Evolutionary conservation across 352 stramenopile species (phyloP).

Genomic region (Phytopythium delawarense): DNA sequence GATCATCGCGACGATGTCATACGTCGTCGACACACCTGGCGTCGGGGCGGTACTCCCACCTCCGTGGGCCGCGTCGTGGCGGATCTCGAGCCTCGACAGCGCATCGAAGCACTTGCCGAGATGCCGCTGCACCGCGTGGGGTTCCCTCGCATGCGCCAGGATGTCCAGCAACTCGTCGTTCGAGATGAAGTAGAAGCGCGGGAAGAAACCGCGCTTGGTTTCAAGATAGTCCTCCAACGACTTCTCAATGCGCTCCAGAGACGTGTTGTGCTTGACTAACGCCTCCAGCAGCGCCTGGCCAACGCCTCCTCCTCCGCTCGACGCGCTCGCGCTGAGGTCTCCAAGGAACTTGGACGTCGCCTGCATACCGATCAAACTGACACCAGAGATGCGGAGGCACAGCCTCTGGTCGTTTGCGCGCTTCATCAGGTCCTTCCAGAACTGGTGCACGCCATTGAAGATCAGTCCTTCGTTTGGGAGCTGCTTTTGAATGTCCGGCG

Average conservation of each 20-base stretch:
- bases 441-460: slow-evolving; percentile 65
- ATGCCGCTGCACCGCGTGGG: slow-evolving; percentile 71
- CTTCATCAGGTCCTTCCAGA: slow-evolving; percentile 79
- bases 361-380: slow-evolving; percentile 21
- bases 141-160: slow-evolving; percentile 74
- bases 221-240: slow-evolving; percentile 81
- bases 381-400: slow-evolving; percentile 65
- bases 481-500: slow-evolving; percentile 81
- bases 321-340: slow-evolving; percentile 5
- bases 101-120: slow-evolving; percentile 86
- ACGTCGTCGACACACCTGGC: slow-evolving; percentile 7
- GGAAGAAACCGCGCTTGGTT: slow-evolving; percentile 81
- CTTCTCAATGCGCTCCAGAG: slow-evolving; percentile 73
- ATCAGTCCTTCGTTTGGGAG: slow-evolving; percentile 58
- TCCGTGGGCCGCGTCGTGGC: slow-evolving; percentile 26
- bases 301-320: slow-evolving; percentile 8
- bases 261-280: slow-evolving; percentile 63
- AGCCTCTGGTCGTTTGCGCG: slow-evolving; percentile 51
- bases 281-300: slow-evolving; percentile 50
- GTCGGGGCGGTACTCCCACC: neutral
- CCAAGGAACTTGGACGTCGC: slow-evolving; percentile 5
- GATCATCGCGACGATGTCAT: slow-evolving; percentile 77
- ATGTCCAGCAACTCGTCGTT: slow-evolving; percentile 88
- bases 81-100: slow-evolving; percentile 74
- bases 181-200: slow-evolving; percentile 87